These are phyloP conservation scores for Schizonepeta tenuifolia DNA, from an alignment of 257 asterid genomes.

Conservation along the genomic window DNA sequence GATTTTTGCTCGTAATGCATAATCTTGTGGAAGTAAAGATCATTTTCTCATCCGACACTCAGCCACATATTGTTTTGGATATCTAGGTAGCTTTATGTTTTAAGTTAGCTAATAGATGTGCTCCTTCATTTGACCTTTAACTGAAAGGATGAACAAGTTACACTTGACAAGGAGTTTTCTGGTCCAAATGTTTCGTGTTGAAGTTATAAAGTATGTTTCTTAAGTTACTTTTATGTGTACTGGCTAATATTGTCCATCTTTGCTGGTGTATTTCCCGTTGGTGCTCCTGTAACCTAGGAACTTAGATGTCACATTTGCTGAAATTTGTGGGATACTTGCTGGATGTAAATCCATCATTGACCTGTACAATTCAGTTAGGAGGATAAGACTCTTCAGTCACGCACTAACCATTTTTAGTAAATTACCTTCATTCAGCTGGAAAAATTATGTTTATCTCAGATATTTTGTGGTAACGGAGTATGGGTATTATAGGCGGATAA, in stretches of 20 bases:
- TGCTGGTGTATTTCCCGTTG: background rate
- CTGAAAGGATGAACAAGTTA: background rate
- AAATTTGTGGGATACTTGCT: background rate
- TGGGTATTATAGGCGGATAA: constrained; percentile 13
- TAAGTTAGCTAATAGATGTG: background rate
- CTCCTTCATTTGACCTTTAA: constrained; percentile 16
- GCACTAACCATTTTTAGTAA: background rate
- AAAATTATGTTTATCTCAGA: no score
- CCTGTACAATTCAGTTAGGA: constrained; percentile 11
- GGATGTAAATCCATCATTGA: background rate
- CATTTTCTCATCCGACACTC: constrained; percentile 17
- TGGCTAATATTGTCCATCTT: constrained; percentile 14
- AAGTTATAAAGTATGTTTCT: background rate
- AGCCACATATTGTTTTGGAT: background rate
- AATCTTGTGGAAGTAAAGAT: constrained; percentile 8
- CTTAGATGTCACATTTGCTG: constrained; percentile 7
- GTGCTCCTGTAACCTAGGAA: constrained; percentile 21
- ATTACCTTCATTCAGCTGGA: constrained; percentile 19
- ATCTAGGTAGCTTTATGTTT: background rate
- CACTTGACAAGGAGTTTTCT: constrained; percentile 5
- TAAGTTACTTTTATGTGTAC: background rate
- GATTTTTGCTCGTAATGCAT: constrained; percentile 8
- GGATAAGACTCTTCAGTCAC: background rate
- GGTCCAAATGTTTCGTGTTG: background rate
- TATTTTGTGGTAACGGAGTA: background rate